Base-by-base conservation (phyloP, 768 basidiomycete species). In the Lyophyllum shimeji region DNA sequence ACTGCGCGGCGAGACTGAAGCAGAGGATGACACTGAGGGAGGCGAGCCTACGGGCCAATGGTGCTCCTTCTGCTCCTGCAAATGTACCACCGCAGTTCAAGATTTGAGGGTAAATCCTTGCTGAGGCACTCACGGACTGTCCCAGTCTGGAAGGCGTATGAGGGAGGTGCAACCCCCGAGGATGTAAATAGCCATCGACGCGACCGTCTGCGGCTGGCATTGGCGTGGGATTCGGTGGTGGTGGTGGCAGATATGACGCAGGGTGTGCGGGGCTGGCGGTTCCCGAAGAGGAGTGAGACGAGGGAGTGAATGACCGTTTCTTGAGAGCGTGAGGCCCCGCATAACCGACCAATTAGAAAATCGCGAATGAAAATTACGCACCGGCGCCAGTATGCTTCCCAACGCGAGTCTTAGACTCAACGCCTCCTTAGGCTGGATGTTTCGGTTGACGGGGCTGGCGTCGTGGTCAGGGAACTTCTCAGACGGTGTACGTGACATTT, bases 371-470 rank as follows among this genome's bases (percentile, higher is more conserved):
- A 50, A 54, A 52, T 46, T 53, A 76, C 83, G 69, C 64, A 85
- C 84, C 58, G 84, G 83, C 11, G 79, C 71, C 12, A 87, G 68
- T 42, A 87, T 84, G 61, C 82, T 83, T 20, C 85, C 85, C 50
- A 87, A 67, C 0, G 81, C 83, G 24, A 84, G 76, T 34, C 81
- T 74, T 23, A 86, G 72, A 7, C 81, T 74, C 23, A 85, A 70
- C 7, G 81, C 79, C 55, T 82, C 79, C 43, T 74, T 74, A 57
- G 81, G 78, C 51, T 75, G 74, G 2, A 68, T 63, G 55, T 75
- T 68, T 52, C 69, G 67, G 63, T 68, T 65, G 57, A 67, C 37
- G 25, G 60, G 60, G 23, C 58, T 61, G 44, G 60, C 59, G 47
- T 65, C 64, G 43, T 68, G 66, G 18, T 72, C 68, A 37, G 55